Conservation (phyloP, 495 filamentous ascomycete genomes). For the Physcia stellaris region DNA sequence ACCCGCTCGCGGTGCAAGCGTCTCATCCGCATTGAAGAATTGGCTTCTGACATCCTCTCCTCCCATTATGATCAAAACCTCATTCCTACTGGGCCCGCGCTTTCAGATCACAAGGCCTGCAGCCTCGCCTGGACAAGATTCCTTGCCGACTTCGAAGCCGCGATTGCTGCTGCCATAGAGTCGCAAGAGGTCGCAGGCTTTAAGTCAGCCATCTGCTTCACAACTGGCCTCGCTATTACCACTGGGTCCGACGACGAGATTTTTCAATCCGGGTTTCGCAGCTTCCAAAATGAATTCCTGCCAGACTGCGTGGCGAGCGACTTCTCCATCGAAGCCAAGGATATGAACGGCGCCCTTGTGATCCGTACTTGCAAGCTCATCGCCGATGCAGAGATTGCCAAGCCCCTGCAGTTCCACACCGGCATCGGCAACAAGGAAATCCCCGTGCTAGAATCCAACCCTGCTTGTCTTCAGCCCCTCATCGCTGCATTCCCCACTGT, state of each 20-base stretch:
- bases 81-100: conserved; percentile 9
- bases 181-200: conserved; percentile 64
- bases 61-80: conserved; percentile 17
- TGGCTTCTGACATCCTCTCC: conserved; percentile 49
- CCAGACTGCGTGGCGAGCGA: not conserved
- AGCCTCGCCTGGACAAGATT: conserved; percentile 17
- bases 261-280: not conserved
- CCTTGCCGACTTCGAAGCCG: conserved; percentile 27
- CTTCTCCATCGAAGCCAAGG: not conserved
- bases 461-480: conserved; percentile 58
- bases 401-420: conserved; percentile 75
- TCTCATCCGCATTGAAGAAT: conserved; percentile 66
- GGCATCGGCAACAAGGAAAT: conserved; percentile 76
- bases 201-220: conserved; percentile 72
- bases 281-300: not conserved
- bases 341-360: not conserved
- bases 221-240: conserved; percentile 44
- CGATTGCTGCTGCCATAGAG: conserved; percentile 36
- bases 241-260: not conserved
- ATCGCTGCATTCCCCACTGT: conserved; percentile 53
- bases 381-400: conserved; percentile 24
- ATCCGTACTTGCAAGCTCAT: conserved; percentile 1
- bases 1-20: conserved; percentile 47
- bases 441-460: conserved; percentile 51
- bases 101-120: conserved; percentile 10